Base-by-base conservation (phyloP, 2,329 filamentous ascomycete species). In the Fusarium odoratissimum region DNA sequence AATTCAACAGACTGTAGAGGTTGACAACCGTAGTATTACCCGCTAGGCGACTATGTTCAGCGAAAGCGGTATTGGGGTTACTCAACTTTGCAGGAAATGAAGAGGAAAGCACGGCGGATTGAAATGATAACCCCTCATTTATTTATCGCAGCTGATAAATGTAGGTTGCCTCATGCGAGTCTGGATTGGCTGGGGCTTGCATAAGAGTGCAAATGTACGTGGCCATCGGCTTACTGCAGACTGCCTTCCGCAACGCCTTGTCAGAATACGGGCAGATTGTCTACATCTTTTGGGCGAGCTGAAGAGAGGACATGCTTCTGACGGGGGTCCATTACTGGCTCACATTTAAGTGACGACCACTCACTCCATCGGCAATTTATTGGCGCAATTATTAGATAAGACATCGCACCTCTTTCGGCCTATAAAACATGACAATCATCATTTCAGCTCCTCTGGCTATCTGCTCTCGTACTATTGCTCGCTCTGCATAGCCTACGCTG, bases 71-170 rank as follows among this genome's bases (percentile, higher is more conserved):
- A 19, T 28, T 6, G 25, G 9, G 11, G 23, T 25, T 25, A 8
- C 17, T 44, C 2, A 19, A 12, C 14, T 44, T 19, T 19, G 11
- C 23, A 28, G 23, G 8, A 28, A 45, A 19, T 28, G 21, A 8
- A 49, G 21, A 16, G 8, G 28, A 31, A 11, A 31, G 1, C 13
- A 9, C 1, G 8, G 6, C 9, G 0, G 3, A 13, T 48, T 17
- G 14, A 49, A 23, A 12, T 17, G 13, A 0, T 31, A 33, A 31
- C 45, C 28, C 45, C 45, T 49, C 45, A 17, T 48, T 48, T 49
- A 23, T n/a, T 14, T n/a, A 16, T 49, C 28, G 10, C 45, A 23
- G 28, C 19, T 31, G 21, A 31, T 12, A 10, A n/a, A 17, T 17
- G 21, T 6, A 31, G 45, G 21, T 13, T 17, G 21, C 13, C 44